Percentiles rank a stretch among this genome's conserved stretches.
Conservation (phyloP, 805 yeast species). For the Saturnispora diversa region DNA sequence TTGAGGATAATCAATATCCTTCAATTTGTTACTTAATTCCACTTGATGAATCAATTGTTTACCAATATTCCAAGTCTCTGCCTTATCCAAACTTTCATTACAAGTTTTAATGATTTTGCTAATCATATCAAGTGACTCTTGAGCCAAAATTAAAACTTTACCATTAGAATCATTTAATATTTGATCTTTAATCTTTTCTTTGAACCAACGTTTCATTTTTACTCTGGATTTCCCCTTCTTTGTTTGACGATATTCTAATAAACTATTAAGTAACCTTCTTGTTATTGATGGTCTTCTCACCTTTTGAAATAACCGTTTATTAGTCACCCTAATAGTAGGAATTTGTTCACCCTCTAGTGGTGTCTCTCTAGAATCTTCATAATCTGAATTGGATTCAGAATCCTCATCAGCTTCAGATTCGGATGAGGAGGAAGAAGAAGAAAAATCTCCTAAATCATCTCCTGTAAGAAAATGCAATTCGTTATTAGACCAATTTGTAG, state of each 20-base stretch:
- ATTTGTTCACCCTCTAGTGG: constrained; percentile 13
- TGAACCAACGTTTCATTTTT: constrained; percentile 22
- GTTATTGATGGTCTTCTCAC: constrained; percentile 18
- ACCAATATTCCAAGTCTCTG: constrained; percentile 63
- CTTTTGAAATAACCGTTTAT: constrained; percentile 12
- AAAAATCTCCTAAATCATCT: constrained; percentile 4
- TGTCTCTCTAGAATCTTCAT: constrained; percentile 14
- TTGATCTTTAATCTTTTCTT: constrained; percentile 24
- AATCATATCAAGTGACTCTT: constrained; percentile 84
- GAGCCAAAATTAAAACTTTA: constrained; percentile 71
- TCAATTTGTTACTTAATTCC: constrained; percentile 23
- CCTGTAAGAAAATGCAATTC: constrained; percentile 11
- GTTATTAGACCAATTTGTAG: constrained; percentile 55
- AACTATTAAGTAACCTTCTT: constrained; percentile 23
- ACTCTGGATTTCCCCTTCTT: constrained; percentile 9
- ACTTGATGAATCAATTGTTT: constrained; percentile 26
- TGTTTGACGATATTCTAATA: constrained; percentile 22
- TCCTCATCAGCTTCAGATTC: constrained; percentile 16
- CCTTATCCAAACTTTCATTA: constrained; percentile 74
- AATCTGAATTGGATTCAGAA: constrained; percentile 6
- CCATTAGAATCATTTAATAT: constrained; percentile 45
- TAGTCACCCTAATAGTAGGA: constrained; percentile 12
- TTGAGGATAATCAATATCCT: constrained; percentile 23
- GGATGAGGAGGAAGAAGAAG: background rate
- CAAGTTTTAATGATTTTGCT: constrained; percentile 75